Evolutionary conservation across 768 basidiomycete genomes (phyloP).

Genomic region (Xerocomellus intermedius): DNA sequence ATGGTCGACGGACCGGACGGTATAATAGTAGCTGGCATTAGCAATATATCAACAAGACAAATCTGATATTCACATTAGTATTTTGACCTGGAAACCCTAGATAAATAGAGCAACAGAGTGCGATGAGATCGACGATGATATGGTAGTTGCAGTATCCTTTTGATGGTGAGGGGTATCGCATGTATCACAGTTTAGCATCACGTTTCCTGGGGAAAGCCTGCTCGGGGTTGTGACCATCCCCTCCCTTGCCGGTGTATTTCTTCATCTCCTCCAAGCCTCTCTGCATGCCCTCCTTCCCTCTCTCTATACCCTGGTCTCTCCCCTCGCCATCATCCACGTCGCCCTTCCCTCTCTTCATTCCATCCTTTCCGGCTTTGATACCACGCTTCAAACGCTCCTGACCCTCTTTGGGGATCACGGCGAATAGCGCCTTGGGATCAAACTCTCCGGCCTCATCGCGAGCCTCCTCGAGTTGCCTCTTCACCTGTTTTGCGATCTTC

Average conservation of each 20-base stretch:
- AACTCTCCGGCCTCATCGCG: conserved; percentile 4
- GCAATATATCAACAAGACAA: no score
- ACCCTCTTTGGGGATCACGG: conserved; percentile 11
- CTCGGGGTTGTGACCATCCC: conserved; percentile 11
- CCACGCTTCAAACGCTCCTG: conserved; percentile 1
- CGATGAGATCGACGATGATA: neutral
- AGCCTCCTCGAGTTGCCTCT: conserved; percentile 8
- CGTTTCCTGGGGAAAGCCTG: conserved; percentile 11
- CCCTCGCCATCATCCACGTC: neutral
- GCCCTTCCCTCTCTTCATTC: neutral
- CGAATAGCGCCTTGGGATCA: conserved; percentile 3
- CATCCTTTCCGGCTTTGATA: conserved; percentile 5
- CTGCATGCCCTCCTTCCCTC: conserved; percentile 6
- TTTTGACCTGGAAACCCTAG: neutral
- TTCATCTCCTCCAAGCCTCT: conserved; percentile 14
- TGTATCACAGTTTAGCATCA: conserved; percentile 24
- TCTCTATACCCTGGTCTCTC: conserved; percentile 3
- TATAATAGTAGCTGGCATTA: no score
- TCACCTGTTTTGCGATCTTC: conserved; percentile 8
- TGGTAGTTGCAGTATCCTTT: neutral
- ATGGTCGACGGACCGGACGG: neutral
- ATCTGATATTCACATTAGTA: no score
- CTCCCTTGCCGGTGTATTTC: conserved; percentile 2
- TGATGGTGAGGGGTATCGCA: conserved; percentile 5
- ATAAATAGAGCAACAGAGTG: neutral